Conservation (phyloP, 352 stramenopile genomes). For the Detonula confervacea region DNA sequence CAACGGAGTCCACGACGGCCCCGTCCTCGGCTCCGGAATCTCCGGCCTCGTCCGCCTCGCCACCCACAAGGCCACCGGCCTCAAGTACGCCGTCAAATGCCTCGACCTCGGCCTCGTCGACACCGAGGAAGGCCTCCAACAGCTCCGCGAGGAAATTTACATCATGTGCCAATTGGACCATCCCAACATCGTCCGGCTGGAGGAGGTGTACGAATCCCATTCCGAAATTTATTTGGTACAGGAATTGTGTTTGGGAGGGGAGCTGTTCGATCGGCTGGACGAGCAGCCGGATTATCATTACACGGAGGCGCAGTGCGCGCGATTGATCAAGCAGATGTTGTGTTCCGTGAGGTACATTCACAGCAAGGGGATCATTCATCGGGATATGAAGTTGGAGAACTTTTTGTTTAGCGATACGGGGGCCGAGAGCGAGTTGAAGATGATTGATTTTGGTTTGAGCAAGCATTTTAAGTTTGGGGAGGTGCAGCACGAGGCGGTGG, state of each 20-base stretch:
- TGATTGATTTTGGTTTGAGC: constrained; percentile 98
- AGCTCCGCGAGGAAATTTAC: constrained; percentile 87
- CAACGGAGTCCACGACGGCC: constrained; percentile 77
- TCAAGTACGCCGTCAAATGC: constrained; percentile 86
- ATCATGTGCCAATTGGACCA: constrained; percentile 89
- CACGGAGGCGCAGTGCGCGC: constrained; percentile 93
- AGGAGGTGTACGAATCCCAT: constrained; percentile 95
- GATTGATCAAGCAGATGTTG: constrained; percentile 96
- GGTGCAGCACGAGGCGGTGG: constrained; percentile 93
- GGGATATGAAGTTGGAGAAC: constrained; percentile 98
- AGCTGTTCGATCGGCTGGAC: constrained; percentile 89
- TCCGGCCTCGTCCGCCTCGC: constrained; percentile 81
- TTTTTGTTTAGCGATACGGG: constrained; percentile 91
- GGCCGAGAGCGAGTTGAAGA: constrained; percentile 93
- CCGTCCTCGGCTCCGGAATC: constrained; percentile 82
- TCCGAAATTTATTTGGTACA: constrained; percentile 94
- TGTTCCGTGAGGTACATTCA: constrained; percentile 97
- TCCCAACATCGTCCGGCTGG: constrained; percentile 87
- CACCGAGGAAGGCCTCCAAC: constrained; percentile 74
- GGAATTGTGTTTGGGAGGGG: constrained; percentile 96
- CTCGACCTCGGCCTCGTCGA: constrained; percentile 84
- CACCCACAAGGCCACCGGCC: constrained; percentile 72
- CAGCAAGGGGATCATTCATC: constrained; percentile 93
- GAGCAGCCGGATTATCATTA: constrained; percentile 91
- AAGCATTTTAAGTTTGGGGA: constrained; percentile 85